Evolutionary conservation across 352 stramenopile species (phyloP).

Genomic region (Globisporangium cystogenes): DNA sequence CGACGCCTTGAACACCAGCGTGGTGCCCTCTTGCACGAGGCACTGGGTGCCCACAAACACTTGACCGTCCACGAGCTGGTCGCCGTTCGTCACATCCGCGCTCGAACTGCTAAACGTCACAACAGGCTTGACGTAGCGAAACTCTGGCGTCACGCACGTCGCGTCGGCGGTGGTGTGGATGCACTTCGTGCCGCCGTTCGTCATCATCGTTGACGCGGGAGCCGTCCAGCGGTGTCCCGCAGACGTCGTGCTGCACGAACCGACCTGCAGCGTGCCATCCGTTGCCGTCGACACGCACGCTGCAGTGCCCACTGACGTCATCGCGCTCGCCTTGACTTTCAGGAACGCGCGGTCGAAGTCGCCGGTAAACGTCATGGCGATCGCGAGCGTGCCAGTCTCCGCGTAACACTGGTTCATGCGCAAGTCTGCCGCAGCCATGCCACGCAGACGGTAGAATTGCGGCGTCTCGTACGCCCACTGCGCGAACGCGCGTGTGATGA

Average conservation of each 20-base stretch:
- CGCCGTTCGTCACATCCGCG: slow-evolving; percentile 14
- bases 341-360: slow-evolving; percentile 20
- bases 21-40: slow-evolving; percentile 14
- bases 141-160: slow-evolving; percentile 16
- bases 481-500: slow-evolving; percentile 21
- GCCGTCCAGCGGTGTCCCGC: slow-evolving; percentile 13
- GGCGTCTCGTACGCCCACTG: slow-evolving; percentile 24
- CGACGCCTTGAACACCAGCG: slow-evolving; percentile 12
- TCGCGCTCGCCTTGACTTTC: slow-evolving; percentile 17
- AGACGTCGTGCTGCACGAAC: slow-evolving; percentile 7
- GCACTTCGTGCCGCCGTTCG: slow-evolving; percentile 9
- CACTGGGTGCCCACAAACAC: slow-evolving; percentile 20
- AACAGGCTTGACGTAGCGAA: slow-evolving; percentile 19
- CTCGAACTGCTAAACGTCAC: slow-evolving; percentile 18
- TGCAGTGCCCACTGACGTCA: slow-evolving; percentile 5
- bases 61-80: slow-evolving; percentile 22
- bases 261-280: slow-evolving; percentile 13
- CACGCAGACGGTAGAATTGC: slow-evolving; percentile 22
- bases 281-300: slow-evolving; percentile 14
- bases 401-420: slow-evolving; percentile 28
- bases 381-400: slow-evolving; percentile 19
- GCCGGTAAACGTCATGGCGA: slow-evolving; percentile 18
- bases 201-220: neutral
- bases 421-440: slow-evolving; percentile 21
- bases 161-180: slow-evolving; percentile 10